Percentiles rank a stretch among this genome's conserved stretches.
Conservation (phyloP, 176 grass and related monocot genomes). For the Saccharum officinarum region DNA sequence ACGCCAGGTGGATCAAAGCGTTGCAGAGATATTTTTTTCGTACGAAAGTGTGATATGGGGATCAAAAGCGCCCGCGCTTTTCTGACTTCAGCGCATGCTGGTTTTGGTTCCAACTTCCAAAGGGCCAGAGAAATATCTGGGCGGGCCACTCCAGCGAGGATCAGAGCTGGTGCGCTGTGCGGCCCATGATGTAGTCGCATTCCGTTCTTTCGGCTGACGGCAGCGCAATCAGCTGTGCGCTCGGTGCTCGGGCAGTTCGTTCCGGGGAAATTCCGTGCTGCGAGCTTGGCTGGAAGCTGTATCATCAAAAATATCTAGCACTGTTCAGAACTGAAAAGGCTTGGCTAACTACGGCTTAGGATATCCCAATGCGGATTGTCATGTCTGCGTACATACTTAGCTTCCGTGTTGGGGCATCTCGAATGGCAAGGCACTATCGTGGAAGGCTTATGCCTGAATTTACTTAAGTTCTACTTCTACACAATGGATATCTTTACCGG, state of each 20-base stretch:
- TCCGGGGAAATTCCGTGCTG: background rate
- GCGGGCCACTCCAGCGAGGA: background rate
- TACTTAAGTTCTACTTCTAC: background rate
- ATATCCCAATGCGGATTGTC: background rate
- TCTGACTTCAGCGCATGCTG: background rate
- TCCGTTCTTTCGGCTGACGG: slow-evolving; percentile 14
- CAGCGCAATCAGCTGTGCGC: background rate
- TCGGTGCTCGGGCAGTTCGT: background rate
- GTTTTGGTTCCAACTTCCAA: background rate
- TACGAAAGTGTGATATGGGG: background rate
- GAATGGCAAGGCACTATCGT: background rate
- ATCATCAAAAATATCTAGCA: slow-evolving; percentile 12
- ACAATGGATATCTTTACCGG: background rate
- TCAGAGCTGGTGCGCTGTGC: slow-evolving; percentile 9
- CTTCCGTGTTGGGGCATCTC: background rate
- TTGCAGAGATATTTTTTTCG: slow-evolving; percentile 8
- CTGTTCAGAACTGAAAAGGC: background rate
- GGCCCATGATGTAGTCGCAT: slow-evolving; percentile 15
- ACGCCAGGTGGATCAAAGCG: background rate
- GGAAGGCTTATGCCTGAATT: background rate
- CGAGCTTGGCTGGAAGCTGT: background rate
- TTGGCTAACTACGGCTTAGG: background rate
- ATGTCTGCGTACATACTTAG: background rate
- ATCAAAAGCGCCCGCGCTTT: slow-evolving; percentile 14
- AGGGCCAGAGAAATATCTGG: slow-evolving; percentile 13